Base-by-base conservation (phyloP, 768 basidiomycete genomes). In the Nidularia pulvinata region DNA sequence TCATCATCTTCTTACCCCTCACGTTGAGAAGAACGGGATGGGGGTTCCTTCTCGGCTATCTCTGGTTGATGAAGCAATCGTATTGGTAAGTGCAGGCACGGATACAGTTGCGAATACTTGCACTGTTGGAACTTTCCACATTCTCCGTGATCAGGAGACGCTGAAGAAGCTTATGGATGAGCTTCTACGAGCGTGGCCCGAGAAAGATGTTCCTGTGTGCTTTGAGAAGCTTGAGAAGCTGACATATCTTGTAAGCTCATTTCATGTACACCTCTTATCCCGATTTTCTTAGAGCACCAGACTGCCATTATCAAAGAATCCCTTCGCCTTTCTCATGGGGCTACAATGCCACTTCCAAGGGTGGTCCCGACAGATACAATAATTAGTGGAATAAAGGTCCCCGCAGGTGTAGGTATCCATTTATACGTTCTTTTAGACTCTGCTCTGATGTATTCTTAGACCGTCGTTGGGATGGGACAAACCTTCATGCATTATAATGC, bases 221-320 rank as follows among this genome's bases (percentile, higher is more conserved):
- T 67, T 66, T 32, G 76, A 76, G 54, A 65, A 52, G 2, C 59
- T 79, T 43, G 77, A 81, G 58, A 76, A 73, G 55, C 46, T 81
- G 35, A 74, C 78, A 10, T 81, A 78, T 58, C 65, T 80, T 13
- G 77, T 79, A 52, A 57, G 75, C 59, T 2, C 16, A 16, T 22
- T 2, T n/a, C 45, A 44, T 32, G 22, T 19, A 25, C 39, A 10
- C 33, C 25, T 16, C 25, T 22, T 61, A 32, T 37, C 33, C 39
- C 49, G 22, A 16, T 37, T 11, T 19, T 11, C 25, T 33, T 33
- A 33, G n/a, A n/a, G n/a, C n/a, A n/a, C n/a, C n/a, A n/a, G 79
- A 76, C 73, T 1, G 78, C 77, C 4, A 74, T 80, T 33, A 68
- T 79, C 33, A 79, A 79, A 53, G 78, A 81, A 59, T 68, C 76